Conservation (phyloP, 768 basidiomycete genomes). For the Coprinopsis cinerea region DNA sequence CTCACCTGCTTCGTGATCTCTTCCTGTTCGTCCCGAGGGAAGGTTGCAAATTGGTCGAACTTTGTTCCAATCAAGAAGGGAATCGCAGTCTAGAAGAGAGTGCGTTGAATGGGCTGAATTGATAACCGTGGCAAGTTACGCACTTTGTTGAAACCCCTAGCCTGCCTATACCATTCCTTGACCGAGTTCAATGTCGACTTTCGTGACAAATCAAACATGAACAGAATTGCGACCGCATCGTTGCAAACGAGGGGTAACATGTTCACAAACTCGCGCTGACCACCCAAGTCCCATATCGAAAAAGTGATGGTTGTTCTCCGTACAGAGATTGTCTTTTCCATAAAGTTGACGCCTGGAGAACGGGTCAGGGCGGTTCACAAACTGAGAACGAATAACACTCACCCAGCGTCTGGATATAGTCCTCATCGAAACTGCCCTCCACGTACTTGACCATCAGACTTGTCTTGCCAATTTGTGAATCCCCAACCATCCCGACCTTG, state of each 20-base stretch:
- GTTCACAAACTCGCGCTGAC: constrained; percentile 97
- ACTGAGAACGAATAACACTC: constrained; percentile 21
- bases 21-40: constrained; percentile 96
- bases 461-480: constrained; percentile 99
- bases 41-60: constrained; percentile 94
- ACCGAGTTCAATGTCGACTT: constrained; percentile 98
- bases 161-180: constrained; percentile 99
- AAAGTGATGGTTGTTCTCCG: constrained; percentile 98
- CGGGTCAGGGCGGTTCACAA: constrained; percentile 9
- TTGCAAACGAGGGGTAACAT: constrained; percentile 98
- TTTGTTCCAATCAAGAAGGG: constrained; percentile 98
- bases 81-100: constrained; percentile 77
- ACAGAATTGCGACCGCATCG: constrained; percentile 98
- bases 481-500: constrained; percentile 99
- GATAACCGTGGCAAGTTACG: constrained; percentile 3
- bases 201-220: constrained; percentile 99
- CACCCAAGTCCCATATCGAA: constrained; percentile 98
- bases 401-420: constrained; percentile 99
- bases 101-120: neutral
- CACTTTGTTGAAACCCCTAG: constrained; percentile 98
- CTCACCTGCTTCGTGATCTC: constrained; percentile 96
- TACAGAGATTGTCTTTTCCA: constrained; percentile 99
- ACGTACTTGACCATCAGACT: constrained; percentile 99
- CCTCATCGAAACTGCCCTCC: constrained; percentile 97
- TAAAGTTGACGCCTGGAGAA: constrained; percentile 88